Evolutionary conservation across 176 grass and related monocot genomes (phyloP).

Genomic region (Stipa capillata): DNA sequence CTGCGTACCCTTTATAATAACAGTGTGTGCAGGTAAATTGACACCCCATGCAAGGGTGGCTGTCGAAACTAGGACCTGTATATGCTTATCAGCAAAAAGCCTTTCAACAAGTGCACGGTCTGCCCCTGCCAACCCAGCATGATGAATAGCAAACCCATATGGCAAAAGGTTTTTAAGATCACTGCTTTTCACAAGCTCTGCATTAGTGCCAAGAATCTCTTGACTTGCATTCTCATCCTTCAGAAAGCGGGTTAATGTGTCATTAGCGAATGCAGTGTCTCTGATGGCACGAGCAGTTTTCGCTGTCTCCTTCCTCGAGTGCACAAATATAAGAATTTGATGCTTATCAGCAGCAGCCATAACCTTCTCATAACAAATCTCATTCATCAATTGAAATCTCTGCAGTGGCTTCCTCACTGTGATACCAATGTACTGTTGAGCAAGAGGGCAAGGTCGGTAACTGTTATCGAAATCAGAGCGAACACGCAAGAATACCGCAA

Average conservation of each 20-base stretch:
- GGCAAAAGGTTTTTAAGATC: constrained; percentile 86
- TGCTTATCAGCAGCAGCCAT: constrained; percentile 84
- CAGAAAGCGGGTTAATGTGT: constrained; percentile 65
- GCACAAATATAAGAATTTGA: constrained; percentile 94
- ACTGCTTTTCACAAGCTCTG: constrained; percentile 85
- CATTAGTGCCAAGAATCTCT: constrained; percentile 81
- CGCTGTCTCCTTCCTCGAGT: constrained; percentile 89
- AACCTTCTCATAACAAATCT: constrained; percentile 94
- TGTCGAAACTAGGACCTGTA: constrained; percentile 88
- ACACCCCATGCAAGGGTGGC: constrained; percentile 98
- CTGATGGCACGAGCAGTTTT: constrained; percentile 90
- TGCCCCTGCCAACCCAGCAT: constrained; percentile 84
- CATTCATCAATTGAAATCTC: constrained; percentile 95
- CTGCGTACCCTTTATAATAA: constrained; percentile 95
- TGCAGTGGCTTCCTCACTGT: constrained; percentile 84
- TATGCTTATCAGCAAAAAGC: constrained; percentile 78
- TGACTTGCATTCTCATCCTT: constrained; percentile 78
- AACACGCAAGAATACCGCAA: constrained; percentile 72
- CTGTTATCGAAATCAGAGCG: constrained; percentile 66
- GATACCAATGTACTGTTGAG: constrained; percentile 94
- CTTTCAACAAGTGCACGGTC: constrained; percentile 82
- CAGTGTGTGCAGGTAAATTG: constrained; percentile 89
- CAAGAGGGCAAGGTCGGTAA: constrained; percentile 90
- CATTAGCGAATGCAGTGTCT: constrained; percentile 74
- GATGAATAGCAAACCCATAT: constrained; percentile 97